Evolutionary conservation across 345 rosid genomes (phyloP).

Genomic region (Mangifera indica): DNA sequence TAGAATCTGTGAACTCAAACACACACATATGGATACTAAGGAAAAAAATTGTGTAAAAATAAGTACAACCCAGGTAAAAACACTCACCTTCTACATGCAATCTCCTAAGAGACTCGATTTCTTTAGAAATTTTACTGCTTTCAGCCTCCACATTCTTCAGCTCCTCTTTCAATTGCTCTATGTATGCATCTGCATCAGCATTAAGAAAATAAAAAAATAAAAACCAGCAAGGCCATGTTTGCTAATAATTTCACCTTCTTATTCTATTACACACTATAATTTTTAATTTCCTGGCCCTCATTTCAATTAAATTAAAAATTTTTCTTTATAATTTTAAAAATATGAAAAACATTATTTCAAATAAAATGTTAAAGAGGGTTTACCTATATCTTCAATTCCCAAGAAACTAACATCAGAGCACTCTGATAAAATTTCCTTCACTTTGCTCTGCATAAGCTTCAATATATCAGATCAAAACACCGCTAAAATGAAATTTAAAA

Average conservation of each 20-base stretch:
- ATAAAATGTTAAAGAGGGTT: background rate
- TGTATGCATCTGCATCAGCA: constrained; percentile 49
- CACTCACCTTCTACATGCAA: constrained; percentile 50
- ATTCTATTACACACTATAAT: background rate
- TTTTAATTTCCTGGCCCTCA: background rate
- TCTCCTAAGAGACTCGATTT: constrained; percentile 56
- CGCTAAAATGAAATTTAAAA: background rate
- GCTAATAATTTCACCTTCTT: background rate
- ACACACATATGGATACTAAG: background rate
- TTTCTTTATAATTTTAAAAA: background rate
- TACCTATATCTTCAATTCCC: constrained; percentile 68
- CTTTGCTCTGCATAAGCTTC: constrained; percentile 44
- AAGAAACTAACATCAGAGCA: constrained; percentile 51
- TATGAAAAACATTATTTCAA: background rate
- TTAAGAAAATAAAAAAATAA: background rate
- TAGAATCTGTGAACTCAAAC: constrained; percentile 46
- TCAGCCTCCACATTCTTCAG: constrained; percentile 54
- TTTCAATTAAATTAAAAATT: background rate
- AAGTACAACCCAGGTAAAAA: background rate
- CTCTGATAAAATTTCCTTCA: constrained; percentile 56
- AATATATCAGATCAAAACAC: background rate
- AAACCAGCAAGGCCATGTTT: background rate
- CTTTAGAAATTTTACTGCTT: constrained; percentile 52
- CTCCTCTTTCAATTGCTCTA: constrained; percentile 61
- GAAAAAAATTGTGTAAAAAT: background rate